These are phyloP conservation scores for Tricholomella constricta DNA, from an alignment of 768 basidiomycete genomes.

Conservation along the genomic window DNA sequence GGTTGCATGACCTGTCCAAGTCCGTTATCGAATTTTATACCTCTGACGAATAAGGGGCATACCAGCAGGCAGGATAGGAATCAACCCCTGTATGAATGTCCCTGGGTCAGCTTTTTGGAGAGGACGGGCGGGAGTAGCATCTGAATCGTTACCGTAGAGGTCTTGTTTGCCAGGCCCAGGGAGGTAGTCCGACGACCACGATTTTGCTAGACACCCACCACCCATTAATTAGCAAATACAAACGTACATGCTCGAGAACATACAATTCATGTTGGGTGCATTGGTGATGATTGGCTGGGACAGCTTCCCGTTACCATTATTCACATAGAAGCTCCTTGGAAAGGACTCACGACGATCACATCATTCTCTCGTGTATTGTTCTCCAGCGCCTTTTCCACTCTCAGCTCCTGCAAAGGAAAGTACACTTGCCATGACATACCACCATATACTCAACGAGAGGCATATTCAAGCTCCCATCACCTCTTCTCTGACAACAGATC, in stretches of 20 bases:
- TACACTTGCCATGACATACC: not conserved
- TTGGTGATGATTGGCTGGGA: slow-evolving; percentile 10
- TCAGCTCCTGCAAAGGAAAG: no score
- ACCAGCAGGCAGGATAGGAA: slow-evolving; percentile 11
- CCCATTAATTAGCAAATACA: not conserved
- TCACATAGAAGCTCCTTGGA: no score
- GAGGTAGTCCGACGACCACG: slow-evolving; percentile 10
- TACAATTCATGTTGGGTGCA: slow-evolving; percentile 11
- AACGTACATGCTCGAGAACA: not conserved
- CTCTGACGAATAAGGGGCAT: not conserved
- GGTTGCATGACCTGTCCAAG: slow-evolving; percentile 5
- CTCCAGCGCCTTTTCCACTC: slow-evolving; percentile 8
- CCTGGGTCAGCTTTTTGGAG: not conserved
- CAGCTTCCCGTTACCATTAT: no score
- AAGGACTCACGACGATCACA: slow-evolving; percentile 5
- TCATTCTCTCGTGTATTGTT: slow-evolving; percentile 9
- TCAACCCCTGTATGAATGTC: slow-evolving; percentile 4
- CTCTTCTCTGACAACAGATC: slow-evolving; percentile 9
- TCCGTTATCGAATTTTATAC: not conserved
- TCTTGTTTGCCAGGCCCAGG: slow-evolving; percentile 7
- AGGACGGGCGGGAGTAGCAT: not conserved
- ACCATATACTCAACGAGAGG: slow-evolving; percentile 10
- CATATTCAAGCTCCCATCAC: slow-evolving; percentile 1
- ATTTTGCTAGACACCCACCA: not conserved
- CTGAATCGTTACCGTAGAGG: not conserved